A percentile compares a stretch with the other conserved stretches of the same genome.
Evolutionary conservation across 2,329 filamentous ascomycete species (phyloP).

Genomic region (Fusarium citri): DNA sequence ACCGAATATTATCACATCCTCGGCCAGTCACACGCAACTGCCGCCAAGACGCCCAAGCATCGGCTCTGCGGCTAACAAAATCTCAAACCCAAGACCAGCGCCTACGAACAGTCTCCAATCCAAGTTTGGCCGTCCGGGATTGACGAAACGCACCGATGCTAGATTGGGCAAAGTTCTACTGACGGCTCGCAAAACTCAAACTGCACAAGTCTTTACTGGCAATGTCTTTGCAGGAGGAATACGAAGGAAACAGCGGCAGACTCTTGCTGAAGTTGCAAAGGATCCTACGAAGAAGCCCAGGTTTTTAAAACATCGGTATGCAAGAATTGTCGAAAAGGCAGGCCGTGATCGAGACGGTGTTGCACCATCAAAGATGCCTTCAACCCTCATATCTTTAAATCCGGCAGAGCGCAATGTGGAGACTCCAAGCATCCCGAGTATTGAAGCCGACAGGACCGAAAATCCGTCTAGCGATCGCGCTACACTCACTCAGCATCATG

Average conservation of each 20-base stretch:
- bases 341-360: slow-evolving; percentile 59
- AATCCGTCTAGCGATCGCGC: background rate
- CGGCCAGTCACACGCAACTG: slow-evolving; percentile 2
- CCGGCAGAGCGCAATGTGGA: slow-evolving; percentile 30
- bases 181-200: slow-evolving; percentile 24
- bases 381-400: slow-evolving; percentile 47
- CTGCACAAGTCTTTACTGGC: slow-evolving; percentile 12
- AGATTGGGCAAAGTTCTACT: slow-evolving; percentile 7
- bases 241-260: slow-evolving; percentile 50
- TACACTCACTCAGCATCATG: slow-evolving; percentile 24
- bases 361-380: slow-evolving; percentile 52
- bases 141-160: slow-evolving; percentile 5
- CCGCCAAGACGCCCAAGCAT: slow-evolving; percentile 4
- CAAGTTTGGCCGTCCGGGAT: slow-evolving; percentile 20
- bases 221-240: slow-evolving; percentile 63
- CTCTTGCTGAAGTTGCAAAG: slow-evolving; percentile 53
- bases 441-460: slow-evolving; percentile 26
- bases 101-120: slow-evolving; percentile 9
- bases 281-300: slow-evolving; percentile 57
- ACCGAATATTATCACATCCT: background rate
- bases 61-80: slow-evolving; percentile 1
- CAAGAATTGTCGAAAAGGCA: slow-evolving; percentile 56
- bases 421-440: background rate
- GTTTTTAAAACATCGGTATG: slow-evolving; percentile 52
- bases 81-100: slow-evolving; percentile 6